A percentile compares a stretch with the other conserved stretches of the same genome.
phyloP scores from a whole-genome alignment of 2,329 filamentous ascomycete species.

The Verticillium klebahnii region DNA sequence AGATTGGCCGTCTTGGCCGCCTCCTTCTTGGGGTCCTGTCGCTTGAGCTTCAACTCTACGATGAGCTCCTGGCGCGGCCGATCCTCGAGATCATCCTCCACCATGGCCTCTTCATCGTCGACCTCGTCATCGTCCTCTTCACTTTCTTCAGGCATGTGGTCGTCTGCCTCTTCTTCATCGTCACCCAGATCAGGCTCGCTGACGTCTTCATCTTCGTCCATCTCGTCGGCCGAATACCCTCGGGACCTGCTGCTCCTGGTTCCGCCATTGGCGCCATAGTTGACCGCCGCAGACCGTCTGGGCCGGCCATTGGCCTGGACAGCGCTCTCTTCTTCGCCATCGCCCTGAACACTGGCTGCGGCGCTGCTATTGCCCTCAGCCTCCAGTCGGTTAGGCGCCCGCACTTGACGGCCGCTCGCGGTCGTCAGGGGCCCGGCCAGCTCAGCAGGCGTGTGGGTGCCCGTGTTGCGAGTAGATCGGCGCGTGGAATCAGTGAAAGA shows the following conservation, averaged over 20 bases:
- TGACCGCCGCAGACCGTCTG: constrained; percentile 43
- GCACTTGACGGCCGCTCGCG: constrained; percentile 81
- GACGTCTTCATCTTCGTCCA: constrained; percentile 59
- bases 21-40: constrained; percentile 24
- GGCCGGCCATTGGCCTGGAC: constrained; percentile 43
- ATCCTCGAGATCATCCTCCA: constrained; percentile 47
- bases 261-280: constrained; percentile 48
- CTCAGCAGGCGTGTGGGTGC: constrained; percentile 68
- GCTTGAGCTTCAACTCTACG: constrained; percentile 63
- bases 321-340: constrained; percentile 30
- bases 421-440: constrained; percentile 61
- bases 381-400: constrained; percentile 62
- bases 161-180: constrained; percentile 66
- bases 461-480: constrained; percentile 70
- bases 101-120: constrained; percentile 53
- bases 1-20: constrained; percentile 3
- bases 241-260: constrained; percentile 22
- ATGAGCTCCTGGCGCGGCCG: constrained; percentile 57
- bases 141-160: constrained; percentile 57
- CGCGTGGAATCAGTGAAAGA: constrained; percentile 60
- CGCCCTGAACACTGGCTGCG: constrained; percentile 40
- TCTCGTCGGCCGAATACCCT: constrained; percentile 37
- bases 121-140: constrained; percentile 55
- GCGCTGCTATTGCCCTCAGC: constrained; percentile 52
- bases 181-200: constrained; percentile 72